Evolutionary conservation across 768 basidiomycete species (phyloP).

Genomic region (Russula sp.): DNA sequence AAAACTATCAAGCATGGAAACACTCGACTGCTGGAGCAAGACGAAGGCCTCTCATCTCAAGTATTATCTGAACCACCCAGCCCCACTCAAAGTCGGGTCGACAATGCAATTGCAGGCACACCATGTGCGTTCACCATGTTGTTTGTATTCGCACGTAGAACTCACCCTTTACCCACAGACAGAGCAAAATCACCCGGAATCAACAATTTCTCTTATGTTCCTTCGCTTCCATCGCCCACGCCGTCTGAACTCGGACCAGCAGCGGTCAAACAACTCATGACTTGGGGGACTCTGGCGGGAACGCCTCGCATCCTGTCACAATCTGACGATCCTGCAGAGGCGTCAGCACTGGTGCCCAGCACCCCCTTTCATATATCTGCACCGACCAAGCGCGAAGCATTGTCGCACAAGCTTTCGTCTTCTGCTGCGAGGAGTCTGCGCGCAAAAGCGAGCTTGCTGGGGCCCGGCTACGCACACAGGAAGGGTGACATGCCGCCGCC

Average conservation of each 20-base stretch:
- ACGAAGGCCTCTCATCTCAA: constrained; percentile 39
- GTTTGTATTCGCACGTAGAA: constrained; percentile 1
- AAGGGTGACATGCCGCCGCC: constrained; percentile 74
- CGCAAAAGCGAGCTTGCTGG: constrained; percentile 61
- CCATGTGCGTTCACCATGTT: constrained; percentile 48
- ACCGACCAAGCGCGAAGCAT: constrained; percentile 68
- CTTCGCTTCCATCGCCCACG: constrained; percentile 81
- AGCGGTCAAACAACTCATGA: constrained; percentile 91
- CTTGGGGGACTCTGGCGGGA: constrained; percentile 89
- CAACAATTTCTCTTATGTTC: constrained; percentile 67
- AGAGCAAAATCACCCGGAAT: constrained; percentile 49
- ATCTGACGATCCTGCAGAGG: constrained; percentile 44
- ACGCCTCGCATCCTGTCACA: constrained; percentile 83
- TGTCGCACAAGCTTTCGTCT: constrained; percentile 76
- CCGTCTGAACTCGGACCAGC: constrained; percentile 72
- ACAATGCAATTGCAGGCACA: constrained; percentile 88
- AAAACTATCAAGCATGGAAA: constrained; percentile 70
- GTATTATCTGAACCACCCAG: constrained; percentile 63
- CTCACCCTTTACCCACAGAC: constrained; percentile 37
- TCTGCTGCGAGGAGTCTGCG: constrained; percentile 77
- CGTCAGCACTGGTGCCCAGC: constrained; percentile 34
- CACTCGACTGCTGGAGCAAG: constrained; percentile 74
- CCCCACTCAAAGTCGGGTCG: constrained; percentile 84
- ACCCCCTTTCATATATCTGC: constrained; percentile 76
- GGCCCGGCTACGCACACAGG: constrained; percentile 32